These are phyloP conservation scores for Aspergillus udagawae DNA, from an alignment of 2,329 filamentous ascomycete species.

Conservation along the genomic window DNA sequence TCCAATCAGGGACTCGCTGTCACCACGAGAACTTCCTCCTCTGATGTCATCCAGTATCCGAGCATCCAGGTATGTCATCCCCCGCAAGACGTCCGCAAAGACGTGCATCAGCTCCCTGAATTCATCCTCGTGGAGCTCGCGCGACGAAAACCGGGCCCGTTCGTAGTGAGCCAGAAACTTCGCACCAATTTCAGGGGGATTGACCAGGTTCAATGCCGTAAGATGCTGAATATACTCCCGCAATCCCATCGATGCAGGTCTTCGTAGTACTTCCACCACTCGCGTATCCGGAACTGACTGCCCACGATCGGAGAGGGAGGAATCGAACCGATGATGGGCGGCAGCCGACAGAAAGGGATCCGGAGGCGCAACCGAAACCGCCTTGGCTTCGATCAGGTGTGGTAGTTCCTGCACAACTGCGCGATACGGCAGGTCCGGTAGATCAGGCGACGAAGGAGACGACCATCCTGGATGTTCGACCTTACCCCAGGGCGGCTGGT, in stretches of 20 bases:
- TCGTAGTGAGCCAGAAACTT: constrained; percentile 77
- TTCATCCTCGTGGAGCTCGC: constrained; percentile 61
- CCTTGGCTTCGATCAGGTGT: constrained; percentile 86
- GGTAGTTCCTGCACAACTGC: constrained; percentile 80
- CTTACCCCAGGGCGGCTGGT: constrained; percentile 68
- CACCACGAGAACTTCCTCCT: constrained; percentile 18
- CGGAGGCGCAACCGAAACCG: constrained; percentile 74
- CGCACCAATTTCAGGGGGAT: constrained; percentile 46
- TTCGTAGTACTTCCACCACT: constrained; percentile 67
- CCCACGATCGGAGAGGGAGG: constrained; percentile 29
- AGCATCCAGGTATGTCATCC: constrained; percentile 64
- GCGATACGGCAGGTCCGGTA: constrained; percentile 78
- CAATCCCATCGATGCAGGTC: constrained; percentile 67
- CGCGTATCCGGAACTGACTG: constrained; percentile 56
- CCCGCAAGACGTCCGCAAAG: constrained; percentile 75
- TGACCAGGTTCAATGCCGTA: constrained; percentile 60
- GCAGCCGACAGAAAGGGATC: constrained; percentile 39
- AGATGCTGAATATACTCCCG: constrained; percentile 76
- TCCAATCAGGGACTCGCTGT: constrained; percentile 33
- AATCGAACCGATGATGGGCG: constrained; percentile 33
- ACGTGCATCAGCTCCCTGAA: constrained; percentile 79
- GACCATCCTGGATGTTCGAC: constrained; percentile 87
- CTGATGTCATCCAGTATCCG: constrained; percentile 45
- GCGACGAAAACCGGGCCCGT: constrained; percentile 73
- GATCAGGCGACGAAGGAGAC: constrained; percentile 68